Percentiles rank a stretch among this genome's conserved stretches.
Conservation (phyloP, 2,329 filamentous ascomycete species). For the Penicillium capsulatum region DNA sequence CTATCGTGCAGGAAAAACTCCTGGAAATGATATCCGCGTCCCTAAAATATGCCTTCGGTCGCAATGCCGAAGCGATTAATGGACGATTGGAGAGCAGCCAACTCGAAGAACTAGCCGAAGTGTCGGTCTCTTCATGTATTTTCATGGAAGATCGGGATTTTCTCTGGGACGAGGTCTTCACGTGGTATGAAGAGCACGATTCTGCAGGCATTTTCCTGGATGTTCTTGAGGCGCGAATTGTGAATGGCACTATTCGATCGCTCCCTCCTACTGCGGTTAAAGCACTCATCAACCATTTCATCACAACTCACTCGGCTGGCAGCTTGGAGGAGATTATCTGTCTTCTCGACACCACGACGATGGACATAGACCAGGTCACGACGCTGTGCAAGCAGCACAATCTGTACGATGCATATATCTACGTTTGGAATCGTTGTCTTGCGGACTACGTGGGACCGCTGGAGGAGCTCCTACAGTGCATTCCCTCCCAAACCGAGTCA, state of each 20-base stretch:
- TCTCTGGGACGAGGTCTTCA: constrained; percentile 85
- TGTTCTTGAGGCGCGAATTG: constrained; percentile 79
- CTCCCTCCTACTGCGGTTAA: constrained; percentile 84
- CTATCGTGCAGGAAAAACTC: constrained; percentile 80
- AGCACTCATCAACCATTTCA: constrained; percentile 76
- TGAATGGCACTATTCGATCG: constrained; percentile 68
- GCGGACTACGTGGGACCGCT: constrained; percentile 87
- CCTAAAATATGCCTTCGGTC: constrained; percentile 78
- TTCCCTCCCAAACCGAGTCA: constrained; percentile 20
- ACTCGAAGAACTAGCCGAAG: constrained; percentile 72
- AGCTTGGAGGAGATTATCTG: constrained; percentile 92
- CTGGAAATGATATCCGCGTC: constrained; percentile 92
- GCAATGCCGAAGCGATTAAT: constrained; percentile 49
- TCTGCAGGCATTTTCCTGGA: constrained; percentile 76
- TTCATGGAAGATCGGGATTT: constrained; percentile 75
- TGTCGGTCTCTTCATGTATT: constrained; percentile 78
- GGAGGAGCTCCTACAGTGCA: constrained; percentile 66
- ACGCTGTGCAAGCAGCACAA: constrained; percentile 84
- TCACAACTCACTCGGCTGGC: constrained; percentile 67
- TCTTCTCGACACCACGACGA: constrained; percentile 79
- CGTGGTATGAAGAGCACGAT: constrained; percentile 77
- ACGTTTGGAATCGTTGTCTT: constrained; percentile 92
- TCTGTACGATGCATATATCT: constrained; percentile 91
- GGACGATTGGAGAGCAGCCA: constrained; percentile 56
- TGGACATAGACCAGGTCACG: constrained; percentile 93